These are phyloP conservation scores for Backusella tarrabulga DNA, from an alignment of 192 early-diverging fungal species.

Conservation along the genomic window DNA sequence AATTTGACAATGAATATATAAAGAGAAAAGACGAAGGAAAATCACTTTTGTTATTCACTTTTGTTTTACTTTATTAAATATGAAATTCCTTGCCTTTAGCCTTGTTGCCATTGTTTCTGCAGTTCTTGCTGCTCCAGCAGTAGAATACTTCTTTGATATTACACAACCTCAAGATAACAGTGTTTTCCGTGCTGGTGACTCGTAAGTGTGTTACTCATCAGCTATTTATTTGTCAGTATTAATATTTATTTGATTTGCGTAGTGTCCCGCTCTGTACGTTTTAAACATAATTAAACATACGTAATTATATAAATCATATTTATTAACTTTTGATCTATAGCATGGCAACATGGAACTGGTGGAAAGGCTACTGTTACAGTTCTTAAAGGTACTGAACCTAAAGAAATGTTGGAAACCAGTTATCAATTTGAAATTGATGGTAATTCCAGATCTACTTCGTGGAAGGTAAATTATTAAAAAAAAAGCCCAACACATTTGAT, in stretches of 20 bases:
- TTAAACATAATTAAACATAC: neutral
- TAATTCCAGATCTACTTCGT: neutral
- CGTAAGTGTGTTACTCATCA: neutral
- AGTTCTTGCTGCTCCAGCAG: neutral
- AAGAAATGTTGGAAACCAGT: neutral
- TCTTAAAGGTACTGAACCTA: neutral
- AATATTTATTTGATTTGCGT: neutral
- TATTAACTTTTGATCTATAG: neutral
- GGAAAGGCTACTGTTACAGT: neutral
- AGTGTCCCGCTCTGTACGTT: neutral
- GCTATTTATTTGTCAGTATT: neutral
- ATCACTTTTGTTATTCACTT: neutral
- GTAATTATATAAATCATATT: neutral
- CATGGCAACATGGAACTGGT: neutral
- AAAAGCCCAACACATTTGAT: neutral
- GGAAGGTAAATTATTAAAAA: conserved; percentile 2
- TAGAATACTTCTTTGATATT: neutral
- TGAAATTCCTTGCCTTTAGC: neutral
- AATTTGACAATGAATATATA: neutral
- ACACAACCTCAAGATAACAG: neutral
- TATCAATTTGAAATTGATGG: neutral
- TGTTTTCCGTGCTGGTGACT: neutral
- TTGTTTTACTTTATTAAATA: neutral
- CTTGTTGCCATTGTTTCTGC: neutral
- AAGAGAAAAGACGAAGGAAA: neutral